These are phyloP conservation scores for Xylariomycetidae sp. DNA, from an alignment of 2,329 filamentous ascomycete genomes.

Conservation along the genomic window DNA sequence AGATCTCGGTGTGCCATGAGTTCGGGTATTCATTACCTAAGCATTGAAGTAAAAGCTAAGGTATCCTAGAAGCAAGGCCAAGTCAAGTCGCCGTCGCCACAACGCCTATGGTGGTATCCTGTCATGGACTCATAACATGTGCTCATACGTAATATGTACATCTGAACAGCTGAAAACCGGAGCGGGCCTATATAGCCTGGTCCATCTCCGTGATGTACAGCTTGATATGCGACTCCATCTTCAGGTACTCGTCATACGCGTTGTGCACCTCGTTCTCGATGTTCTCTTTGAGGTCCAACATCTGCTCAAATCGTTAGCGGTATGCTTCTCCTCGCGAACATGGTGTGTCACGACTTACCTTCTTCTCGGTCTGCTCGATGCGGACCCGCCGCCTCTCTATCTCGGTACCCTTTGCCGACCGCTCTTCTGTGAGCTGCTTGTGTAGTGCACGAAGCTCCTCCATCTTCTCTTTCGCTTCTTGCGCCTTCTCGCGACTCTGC, in stretches of 20 bases:
- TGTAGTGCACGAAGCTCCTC: slow-evolving; percentile 79
- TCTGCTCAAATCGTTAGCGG: slow-evolving; percentile 51
- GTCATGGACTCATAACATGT: slow-evolving; percentile 24
- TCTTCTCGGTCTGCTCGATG: slow-evolving; percentile 98
- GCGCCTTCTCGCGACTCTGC: slow-evolving; percentile 74
- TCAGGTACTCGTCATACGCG: slow-evolving; percentile 90
- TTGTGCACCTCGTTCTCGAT: slow-evolving; percentile 91
- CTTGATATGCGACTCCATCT: slow-evolving; percentile 96
- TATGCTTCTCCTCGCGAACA: too few relatives aligned
- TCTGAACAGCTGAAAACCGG: slow-evolving; percentile 5
- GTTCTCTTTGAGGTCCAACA: slow-evolving; percentile 95
- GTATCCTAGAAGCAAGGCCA: too few relatives aligned
- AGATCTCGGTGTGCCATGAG: too few relatives aligned
- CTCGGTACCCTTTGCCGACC: slow-evolving; percentile 79
- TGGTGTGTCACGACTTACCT: too few relatives aligned
- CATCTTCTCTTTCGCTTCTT: slow-evolving; percentile 80
- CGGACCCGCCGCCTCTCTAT: slow-evolving; percentile 88
- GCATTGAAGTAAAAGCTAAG: slow-evolving; percentile 7
- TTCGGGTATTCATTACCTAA: too few relatives aligned
- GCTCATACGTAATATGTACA: slow-evolving; percentile 9
- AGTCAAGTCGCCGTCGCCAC: too few relatives aligned
- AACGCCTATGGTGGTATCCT: slow-evolving; percentile 39
- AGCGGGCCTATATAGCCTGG: slow-evolving; percentile 56
- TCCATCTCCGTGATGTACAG: slow-evolving; percentile 99
- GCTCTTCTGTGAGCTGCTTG: slow-evolving; percentile 74